Conservation (phyloP, 1,139 yeast genomes). For the Suhomyces wounanorum region DNA sequence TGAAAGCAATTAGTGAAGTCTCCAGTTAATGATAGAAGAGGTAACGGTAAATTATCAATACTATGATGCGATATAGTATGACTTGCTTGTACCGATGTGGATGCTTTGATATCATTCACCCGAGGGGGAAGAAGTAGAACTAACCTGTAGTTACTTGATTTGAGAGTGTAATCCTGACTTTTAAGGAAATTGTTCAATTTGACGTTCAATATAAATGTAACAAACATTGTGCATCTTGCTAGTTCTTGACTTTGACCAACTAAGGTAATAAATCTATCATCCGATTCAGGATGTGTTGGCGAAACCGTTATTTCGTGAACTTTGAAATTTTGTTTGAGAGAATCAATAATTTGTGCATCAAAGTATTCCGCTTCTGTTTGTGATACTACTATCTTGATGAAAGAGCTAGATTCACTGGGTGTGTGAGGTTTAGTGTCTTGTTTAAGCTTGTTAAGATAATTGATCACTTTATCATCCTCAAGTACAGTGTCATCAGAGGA, state of each 20-base stretch:
- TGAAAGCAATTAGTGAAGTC: conserved; percentile 9
- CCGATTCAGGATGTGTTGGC: conserved; percentile 24
- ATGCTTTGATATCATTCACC: neutral
- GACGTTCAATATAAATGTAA: conserved; percentile 26
- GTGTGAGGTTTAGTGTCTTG: neutral
- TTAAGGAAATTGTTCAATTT: conserved; percentile 28
- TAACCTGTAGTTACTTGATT: conserved; percentile 29
- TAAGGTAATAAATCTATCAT: conserved; percentile 32
- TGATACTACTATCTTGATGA: conserved; percentile 26
- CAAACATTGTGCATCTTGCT: conserved; percentile 26
- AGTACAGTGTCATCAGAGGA: conserved; percentile 15
- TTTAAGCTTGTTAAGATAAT: conserved; percentile 22
- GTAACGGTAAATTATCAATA: neutral
- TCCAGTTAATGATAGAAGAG: conserved; percentile 1
- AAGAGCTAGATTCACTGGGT: conserved; percentile 1
- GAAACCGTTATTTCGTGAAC: conserved; percentile 27
- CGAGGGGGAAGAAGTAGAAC: conserved; percentile 1
- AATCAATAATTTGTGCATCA: conserved; percentile 16
- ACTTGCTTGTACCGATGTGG: neutral
- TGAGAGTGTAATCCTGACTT: conserved; percentile 29
- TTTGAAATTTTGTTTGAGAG: conserved; percentile 21
- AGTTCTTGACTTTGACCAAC: conserved; percentile 27
- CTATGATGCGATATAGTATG: neutral
- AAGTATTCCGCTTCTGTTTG: conserved; percentile 31
- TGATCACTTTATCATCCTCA: conserved; percentile 25